These are phyloP conservation scores for Aeschynomene evenia DNA, from an alignment of 306 rosid genomes.

Conservation along the genomic window DNA sequence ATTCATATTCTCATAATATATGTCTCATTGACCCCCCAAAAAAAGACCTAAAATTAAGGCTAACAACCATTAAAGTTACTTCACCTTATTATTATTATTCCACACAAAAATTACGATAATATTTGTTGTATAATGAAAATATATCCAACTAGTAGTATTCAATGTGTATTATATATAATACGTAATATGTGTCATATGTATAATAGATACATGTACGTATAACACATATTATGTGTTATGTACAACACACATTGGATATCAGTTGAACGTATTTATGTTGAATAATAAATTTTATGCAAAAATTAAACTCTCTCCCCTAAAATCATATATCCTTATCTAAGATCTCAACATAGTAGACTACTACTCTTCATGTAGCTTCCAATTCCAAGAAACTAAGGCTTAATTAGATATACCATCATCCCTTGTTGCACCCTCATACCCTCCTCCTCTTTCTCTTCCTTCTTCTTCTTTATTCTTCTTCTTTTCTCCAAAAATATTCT, in stretches of 20 bases:
- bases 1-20: slow-evolving; percentile 22
- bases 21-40: slow-evolving; percentile 50
- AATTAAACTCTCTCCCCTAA: background rate
- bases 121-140: no score
- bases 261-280: no score
- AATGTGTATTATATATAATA: no score
- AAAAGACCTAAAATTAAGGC: background rate
- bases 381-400: slow-evolving; percentile 21
- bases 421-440: background rate
- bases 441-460: background rate
- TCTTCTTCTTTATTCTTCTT: background rate
- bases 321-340: slow-evolving; percentile 28
- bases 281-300: no score
- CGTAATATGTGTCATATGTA: no score
- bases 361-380: slow-evolving; percentile 27
- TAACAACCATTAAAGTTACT: no score
- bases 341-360: slow-evolving; percentile 14
- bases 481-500: background rate
- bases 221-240: no score
- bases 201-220: no score
- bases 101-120: no score
- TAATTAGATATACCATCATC: slow-evolving; percentile 5
- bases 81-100: slow-evolving; percentile 47
- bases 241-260: no score
- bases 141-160: no score